Evolutionary conservation across 1,139 yeast genomes (phyloP).

Genomic region (Taiozyma onychis): DNA sequence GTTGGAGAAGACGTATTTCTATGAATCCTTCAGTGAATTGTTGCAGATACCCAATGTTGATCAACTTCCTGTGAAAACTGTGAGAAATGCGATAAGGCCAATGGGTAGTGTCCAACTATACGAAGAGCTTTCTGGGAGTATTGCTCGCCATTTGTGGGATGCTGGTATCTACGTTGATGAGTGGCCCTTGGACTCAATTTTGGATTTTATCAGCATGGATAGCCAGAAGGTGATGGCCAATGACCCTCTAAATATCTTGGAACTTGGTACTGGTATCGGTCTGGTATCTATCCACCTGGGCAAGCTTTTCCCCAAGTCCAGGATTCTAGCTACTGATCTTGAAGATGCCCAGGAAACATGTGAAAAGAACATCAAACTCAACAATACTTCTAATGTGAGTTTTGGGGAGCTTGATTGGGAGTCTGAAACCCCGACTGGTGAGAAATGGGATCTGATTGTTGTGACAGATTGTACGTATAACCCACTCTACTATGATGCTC

Average conservation of each 20-base stretch:
- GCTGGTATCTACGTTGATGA: slow-evolving; percentile 22
- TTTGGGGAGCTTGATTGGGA: slow-evolving; percentile 26
- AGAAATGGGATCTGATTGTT: slow-evolving; percentile 21
- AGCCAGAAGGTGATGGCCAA: neutral
- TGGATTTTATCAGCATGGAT: slow-evolving; percentile 3
- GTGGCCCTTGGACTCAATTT: slow-evolving; percentile 3
- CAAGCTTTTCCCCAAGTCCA: slow-evolving; percentile 10
- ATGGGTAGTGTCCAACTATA: slow-evolving; percentile 6
- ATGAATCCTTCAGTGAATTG: slow-evolving; percentile 14
- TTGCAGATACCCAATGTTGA: slow-evolving; percentile 12
- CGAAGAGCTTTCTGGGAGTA: slow-evolving; percentile 24
- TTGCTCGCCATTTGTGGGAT: slow-evolving; percentile 28
- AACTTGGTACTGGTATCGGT: slow-evolving; percentile 27
- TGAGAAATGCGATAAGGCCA: slow-evolving; percentile 14
- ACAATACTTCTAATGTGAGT: slow-evolving; percentile 5
- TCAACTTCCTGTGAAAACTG: slow-evolving; percentile 14
- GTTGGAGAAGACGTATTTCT: slow-evolving; percentile 7
- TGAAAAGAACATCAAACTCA: slow-evolving; percentile 18
- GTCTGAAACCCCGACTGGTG: slow-evolving; percentile 5
- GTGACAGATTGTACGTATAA: slow-evolving; percentile 26
- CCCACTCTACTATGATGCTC: slow-evolving; percentile 24
- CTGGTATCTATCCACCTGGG: slow-evolving; percentile 19
- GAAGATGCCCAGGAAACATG: slow-evolving; percentile 24
- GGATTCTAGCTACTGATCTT: slow-evolving; percentile 22
- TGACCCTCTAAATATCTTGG: slow-evolving; percentile 15